Evolutionary conservation across 441 rosid genomes (phyloP).

Genomic region (Eutrema salsugineum): DNA sequence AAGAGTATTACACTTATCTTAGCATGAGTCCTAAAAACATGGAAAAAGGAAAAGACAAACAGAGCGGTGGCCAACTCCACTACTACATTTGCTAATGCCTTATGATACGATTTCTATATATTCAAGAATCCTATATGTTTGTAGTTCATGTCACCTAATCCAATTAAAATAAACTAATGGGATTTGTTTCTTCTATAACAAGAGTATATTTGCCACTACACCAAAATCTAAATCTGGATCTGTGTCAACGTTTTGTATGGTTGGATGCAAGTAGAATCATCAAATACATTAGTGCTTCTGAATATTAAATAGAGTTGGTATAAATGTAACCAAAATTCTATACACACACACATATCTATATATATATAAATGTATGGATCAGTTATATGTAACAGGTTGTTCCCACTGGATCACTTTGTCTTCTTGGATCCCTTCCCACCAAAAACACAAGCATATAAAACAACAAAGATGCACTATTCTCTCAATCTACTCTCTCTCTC

Average conservation of each 20-base stretch:
- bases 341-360: no score
- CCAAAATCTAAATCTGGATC: constrained; percentile 36
- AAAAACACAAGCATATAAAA: constrained; percentile 13
- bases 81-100: neutral
- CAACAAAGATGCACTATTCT: constrained; percentile 2
- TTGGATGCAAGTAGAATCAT: constrained; percentile 10
- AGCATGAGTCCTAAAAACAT: constrained; percentile 11
- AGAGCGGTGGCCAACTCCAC: constrained; percentile 31
- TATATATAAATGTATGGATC: constrained; percentile 1
- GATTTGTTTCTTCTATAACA: neutral
- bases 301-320: neutral
- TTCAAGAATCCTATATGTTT: constrained; percentile 4
- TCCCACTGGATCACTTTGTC: constrained; percentile 28
- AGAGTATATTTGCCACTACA: constrained; percentile 15
- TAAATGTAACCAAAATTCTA: neutral
- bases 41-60: constrained; percentile 15
- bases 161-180: neutral
- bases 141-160: constrained; percentile 20
- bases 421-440: constrained; percentile 51
- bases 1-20: neutral
- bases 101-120: neutral
- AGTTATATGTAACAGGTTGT: neutral
- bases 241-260: constrained; percentile 25
- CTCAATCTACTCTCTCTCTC: constrained; percentile 19
- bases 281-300: neutral